A percentile compares a stretch with the other conserved stretches of the same genome.
Conservation (phyloP, 495 filamentous ascomycete genomes). For the Penicillium verhagenii region DNA sequence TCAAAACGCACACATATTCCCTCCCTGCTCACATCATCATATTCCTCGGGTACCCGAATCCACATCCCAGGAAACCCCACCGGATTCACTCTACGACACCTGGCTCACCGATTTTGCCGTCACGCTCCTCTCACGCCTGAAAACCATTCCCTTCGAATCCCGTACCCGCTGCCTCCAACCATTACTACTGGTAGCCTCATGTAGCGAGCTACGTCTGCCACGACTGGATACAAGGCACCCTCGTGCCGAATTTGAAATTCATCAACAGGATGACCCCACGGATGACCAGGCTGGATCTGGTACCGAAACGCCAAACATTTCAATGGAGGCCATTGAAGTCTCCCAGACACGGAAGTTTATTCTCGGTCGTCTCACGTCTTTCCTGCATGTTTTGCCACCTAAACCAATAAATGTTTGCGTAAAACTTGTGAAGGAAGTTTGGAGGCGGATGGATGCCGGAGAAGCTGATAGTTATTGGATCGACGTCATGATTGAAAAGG, state of each 20-base stretch:
- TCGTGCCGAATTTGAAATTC: neutral
- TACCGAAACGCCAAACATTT: constrained; percentile 30
- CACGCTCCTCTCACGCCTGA: constrained; percentile 51
- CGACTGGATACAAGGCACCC: neutral
- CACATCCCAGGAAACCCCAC: neutral
- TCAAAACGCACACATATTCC: constrained; percentile 10
- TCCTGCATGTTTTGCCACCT: constrained; percentile 48
- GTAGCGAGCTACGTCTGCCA: constrained; percentile 50
- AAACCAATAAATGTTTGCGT: constrained; percentile 53
- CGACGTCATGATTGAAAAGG: constrained; percentile 57
- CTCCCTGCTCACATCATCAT: neutral
- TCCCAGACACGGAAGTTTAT: constrained; percentile 45
- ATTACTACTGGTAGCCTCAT: constrained; percentile 51
- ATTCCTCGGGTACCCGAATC: neutral
- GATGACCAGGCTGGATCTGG: constrained; percentile 8
- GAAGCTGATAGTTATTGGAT: constrained; percentile 48
- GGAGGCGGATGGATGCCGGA: constrained; percentile 48
- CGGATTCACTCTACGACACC: constrained; percentile 28
- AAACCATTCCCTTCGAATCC: constrained; percentile 51
- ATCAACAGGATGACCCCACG: neutral
- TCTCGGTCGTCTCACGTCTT: constrained; percentile 46
- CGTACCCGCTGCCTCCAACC: constrained; percentile 56
- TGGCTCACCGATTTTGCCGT: constrained; percentile 55
- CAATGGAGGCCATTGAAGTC: constrained; percentile 49
- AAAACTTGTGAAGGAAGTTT: constrained; percentile 50